Percentiles rank a stretch among this genome's conserved stretches.
Conservation (phyloP, 345 rosid species). For the Eucalyptus cloeziana region DNA sequence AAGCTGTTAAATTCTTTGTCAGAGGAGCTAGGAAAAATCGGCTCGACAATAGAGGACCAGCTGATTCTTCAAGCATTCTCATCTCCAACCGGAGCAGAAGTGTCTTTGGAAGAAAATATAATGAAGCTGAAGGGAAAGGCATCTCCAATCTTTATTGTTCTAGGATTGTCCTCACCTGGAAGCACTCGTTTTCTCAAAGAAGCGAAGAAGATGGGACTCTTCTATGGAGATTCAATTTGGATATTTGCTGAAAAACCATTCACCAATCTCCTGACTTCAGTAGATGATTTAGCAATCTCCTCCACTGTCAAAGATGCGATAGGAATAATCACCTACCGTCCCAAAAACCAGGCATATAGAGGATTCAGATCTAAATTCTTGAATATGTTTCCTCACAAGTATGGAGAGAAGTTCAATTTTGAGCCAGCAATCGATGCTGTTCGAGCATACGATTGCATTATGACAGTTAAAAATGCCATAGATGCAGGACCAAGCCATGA, state of each 20-base stretch:
- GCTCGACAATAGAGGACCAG: slow-evolving; percentile 20
- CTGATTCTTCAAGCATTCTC: slow-evolving; percentile 32
- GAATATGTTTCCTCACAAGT: neutral
- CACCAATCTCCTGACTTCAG: neutral
- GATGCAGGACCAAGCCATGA: neutral
- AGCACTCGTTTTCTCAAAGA: slow-evolving; percentile 10
- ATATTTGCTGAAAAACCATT: neutral
- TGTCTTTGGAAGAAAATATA: slow-evolving; percentile 8
- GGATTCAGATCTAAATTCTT: slow-evolving; percentile 6
- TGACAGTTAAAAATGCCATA: neutral
- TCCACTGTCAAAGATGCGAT: slow-evolving; percentile 24
- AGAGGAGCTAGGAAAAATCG: slow-evolving; percentile 6
- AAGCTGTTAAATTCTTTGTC: slow-evolving; percentile 5
- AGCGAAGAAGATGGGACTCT: slow-evolving; percentile 19
- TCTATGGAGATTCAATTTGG: slow-evolving; percentile 33
- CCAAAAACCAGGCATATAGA: neutral
- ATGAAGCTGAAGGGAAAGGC: neutral
- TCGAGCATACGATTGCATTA: slow-evolving; percentile 27
- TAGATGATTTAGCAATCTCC: neutral
- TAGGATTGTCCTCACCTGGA: slow-evolving; percentile 18
- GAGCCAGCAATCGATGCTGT: slow-evolving; percentile 21
- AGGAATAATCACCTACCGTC: slow-evolving; percentile 15
- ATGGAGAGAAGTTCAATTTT: slow-evolving; percentile 7
- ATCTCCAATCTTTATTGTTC: slow-evolving; percentile 37
- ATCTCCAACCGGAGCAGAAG: slow-evolving; percentile 1